Conservation (phyloP, 2,329 filamentous ascomycete genomes). For the Cyphellophora europaea region DNA sequence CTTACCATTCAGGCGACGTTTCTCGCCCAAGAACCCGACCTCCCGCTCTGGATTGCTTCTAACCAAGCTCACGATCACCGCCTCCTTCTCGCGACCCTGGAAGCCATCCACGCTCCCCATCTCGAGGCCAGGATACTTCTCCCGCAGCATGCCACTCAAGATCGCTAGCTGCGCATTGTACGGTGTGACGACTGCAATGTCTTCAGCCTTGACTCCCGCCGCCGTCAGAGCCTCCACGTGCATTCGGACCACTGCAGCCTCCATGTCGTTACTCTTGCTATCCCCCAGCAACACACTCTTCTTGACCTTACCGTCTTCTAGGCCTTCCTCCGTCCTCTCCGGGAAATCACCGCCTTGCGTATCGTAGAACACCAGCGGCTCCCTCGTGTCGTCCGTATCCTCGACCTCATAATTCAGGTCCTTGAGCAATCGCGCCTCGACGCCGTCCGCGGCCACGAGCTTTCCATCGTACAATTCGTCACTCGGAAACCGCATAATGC, state of each 20-base stretch:
- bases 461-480: slow-evolving; percentile 75
- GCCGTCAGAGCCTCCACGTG: slow-evolving; percentile 67
- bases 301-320: slow-evolving; percentile 42
- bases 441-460: slow-evolving; percentile 69
- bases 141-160: slow-evolving; percentile 66
- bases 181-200: slow-evolving; percentile 89
- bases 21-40: slow-evolving; percentile 89
- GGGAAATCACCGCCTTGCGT: slow-evolving; percentile 91
- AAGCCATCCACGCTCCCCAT: slow-evolving; percentile 97
- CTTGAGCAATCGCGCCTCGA: slow-evolving; percentile 64
- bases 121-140: slow-evolving; percentile 74
- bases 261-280: slow-evolving; percentile 87
- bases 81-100: slow-evolving; percentile 94
- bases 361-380: slow-evolving; percentile 88
- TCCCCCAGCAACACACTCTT: slow-evolving; percentile 51
- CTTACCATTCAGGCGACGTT: slow-evolving; percentile 82
- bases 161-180: slow-evolving; percentile 91
- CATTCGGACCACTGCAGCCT: slow-evolving; percentile 68
- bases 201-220: slow-evolving; percentile 68
- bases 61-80: slow-evolving; percentile 86
- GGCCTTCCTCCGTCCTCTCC: slow-evolving; percentile 64
- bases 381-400: slow-evolving; percentile 75
- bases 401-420: slow-evolving; percentile 69
- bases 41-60: slow-evolving; percentile 79
- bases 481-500: slow-evolving; percentile 91